phyloP scores from a whole-genome alignment of 768 basidiomycete species.

The Pleurotus eryngii region DNA sequence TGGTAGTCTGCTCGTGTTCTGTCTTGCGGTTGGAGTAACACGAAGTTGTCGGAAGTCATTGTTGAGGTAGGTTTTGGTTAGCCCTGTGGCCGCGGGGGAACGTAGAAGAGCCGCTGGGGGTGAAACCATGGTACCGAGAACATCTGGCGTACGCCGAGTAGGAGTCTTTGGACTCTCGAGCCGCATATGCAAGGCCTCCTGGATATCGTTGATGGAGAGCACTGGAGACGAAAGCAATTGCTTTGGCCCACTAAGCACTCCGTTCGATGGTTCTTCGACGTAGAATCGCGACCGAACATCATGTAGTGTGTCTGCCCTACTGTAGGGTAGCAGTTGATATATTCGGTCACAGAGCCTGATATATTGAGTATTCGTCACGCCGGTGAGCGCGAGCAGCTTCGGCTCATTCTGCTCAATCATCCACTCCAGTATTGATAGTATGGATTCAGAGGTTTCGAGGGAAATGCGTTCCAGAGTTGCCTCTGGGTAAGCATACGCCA shows the following conservation, averaged over 20 bases:
- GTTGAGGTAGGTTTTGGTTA: conserved; percentile 78
- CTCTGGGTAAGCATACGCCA: conserved; percentile 22
- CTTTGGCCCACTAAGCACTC: not conserved
- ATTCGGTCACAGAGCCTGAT: conserved; percentile 42
- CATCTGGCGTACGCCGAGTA: conserved; percentile 34
- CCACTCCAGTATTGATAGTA: conserved; percentile 54
- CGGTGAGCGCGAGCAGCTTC: conserved; percentile 43
- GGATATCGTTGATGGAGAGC: conserved; percentile 45
- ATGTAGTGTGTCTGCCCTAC: conserved; percentile 8
- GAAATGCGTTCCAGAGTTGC: conserved; percentile 24
- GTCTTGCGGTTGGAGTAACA: conserved; percentile 61
- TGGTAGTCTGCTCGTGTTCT: conserved; percentile 84
- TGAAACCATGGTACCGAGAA: conserved; percentile 59
- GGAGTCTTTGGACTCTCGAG: conserved; percentile 50
- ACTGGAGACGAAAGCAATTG: conserved; percentile 30
- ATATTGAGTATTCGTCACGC: conserved; percentile 46
- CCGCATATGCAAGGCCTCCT: conserved; percentile 40
- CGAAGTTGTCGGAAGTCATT: conserved; percentile 82
- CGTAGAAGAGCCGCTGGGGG: conserved; percentile 68
- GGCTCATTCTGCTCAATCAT: conserved; percentile 41
- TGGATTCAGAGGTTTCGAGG: conserved; percentile 31
- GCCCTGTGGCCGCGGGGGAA: conserved; percentile 68
- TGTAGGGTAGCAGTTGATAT: conserved; percentile 18
- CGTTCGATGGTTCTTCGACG: conserved; percentile 33
- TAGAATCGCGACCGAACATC: conserved; percentile 26